Conservation (phyloP, 305 asterid species). For the Fraxinus velutina region DNA sequence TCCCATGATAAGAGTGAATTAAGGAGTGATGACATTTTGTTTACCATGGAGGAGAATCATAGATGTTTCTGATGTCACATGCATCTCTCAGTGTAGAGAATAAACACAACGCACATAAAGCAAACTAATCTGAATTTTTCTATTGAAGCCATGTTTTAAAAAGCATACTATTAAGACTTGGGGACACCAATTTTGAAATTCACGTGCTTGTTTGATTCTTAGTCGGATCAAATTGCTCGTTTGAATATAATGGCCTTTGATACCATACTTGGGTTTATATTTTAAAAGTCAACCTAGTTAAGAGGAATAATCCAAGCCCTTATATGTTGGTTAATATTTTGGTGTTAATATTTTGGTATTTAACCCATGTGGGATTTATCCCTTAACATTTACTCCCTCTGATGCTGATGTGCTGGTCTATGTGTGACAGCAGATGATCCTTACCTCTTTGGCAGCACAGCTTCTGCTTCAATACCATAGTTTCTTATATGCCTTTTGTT, state of each 20-base stretch:
- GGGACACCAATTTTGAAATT: not conserved
- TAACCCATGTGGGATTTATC: not conserved
- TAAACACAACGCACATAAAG: not conserved
- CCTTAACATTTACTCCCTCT: not conserved
- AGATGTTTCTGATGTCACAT: not conserved
- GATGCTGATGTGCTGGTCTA: not conserved
- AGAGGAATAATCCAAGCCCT: not conserved
- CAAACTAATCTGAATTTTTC: not conserved
- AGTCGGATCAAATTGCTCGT: not conserved
- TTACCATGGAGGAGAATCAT: not conserved
- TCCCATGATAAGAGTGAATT: not conserved
- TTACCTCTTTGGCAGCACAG: not conserved
- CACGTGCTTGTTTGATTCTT: not conserved
- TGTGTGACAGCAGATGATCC: not conserved
- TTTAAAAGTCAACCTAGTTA: not conserved
- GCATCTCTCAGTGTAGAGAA: not conserved
- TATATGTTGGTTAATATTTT: not conserved
- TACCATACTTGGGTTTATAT: not conserved
- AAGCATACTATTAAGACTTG: not conserved
- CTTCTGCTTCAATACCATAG: not conserved
- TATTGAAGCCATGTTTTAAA: not conserved
- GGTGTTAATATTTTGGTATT: not conserved
- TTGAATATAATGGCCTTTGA: not conserved
- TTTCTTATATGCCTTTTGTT: slow-evolving; percentile 5
- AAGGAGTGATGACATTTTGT: not conserved